phyloP scores from a whole-genome alignment of 495 filamentous ascomycete genomes.

The Cercophora scortea region DNA sequence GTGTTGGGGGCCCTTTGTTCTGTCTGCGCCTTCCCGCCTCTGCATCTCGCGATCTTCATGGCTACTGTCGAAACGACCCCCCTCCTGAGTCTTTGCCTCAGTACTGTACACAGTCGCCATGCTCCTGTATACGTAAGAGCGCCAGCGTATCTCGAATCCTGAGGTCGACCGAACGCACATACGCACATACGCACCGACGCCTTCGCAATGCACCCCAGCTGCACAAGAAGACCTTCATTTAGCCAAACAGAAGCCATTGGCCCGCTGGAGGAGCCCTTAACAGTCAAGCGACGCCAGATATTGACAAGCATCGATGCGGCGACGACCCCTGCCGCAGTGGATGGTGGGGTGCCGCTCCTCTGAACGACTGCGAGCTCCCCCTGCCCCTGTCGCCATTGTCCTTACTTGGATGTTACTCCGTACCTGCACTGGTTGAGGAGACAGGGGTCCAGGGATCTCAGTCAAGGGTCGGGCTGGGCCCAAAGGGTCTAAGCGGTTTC shows the following conservation, averaged over 20 bases:
- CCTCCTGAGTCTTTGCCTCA: background rate
- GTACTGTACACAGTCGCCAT: too few relatives aligned
- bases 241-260: constrained; percentile 19
- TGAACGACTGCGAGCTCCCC: too few relatives aligned
- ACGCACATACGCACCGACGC: background rate
- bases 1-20: background rate
- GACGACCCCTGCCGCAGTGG: constrained; percentile 12
- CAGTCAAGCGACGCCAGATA: constrained; percentile 10
- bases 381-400: too few relatives aligned
- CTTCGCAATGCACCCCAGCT: constrained; percentile 15
- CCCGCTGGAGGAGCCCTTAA: constrained; percentile 9
- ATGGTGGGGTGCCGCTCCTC: too few relatives aligned
- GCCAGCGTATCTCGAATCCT: background rate
- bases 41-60: constrained; percentile 4
- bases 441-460: constrained; percentile 8
- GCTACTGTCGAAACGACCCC: constrained; percentile 1
- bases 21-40: constrained; percentile 2
- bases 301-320: constrained; percentile 16
- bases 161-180: constrained; percentile 7
- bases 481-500: constrained; percentile 28
- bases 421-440: too few relatives aligned
- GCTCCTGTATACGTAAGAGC: too few relatives aligned
- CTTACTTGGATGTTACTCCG: too few relatives aligned
- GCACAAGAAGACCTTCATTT: constrained; percentile 19
- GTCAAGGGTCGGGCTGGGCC: constrained; percentile 8